These are phyloP conservation scores for Ustilago bromivora DNA, from an alignment of 1,284 basidiomycete genomes.

Conservation along the genomic window DNA sequence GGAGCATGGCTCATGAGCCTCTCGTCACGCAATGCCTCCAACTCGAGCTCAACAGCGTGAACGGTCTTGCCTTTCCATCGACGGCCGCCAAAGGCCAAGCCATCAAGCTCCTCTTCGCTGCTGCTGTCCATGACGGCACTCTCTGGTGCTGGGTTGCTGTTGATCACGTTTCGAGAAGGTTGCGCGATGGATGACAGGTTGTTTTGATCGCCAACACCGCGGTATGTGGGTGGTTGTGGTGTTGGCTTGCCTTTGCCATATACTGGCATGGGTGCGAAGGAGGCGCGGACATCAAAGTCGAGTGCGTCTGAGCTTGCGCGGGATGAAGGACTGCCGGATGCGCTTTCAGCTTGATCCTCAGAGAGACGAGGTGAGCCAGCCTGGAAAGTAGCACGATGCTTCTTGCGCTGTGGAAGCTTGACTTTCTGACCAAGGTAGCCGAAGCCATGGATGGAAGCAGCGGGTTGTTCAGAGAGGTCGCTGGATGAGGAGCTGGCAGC, in stretches of 20 bases:
- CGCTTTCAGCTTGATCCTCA: constrained; percentile 27
- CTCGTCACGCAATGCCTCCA: constrained; percentile 59
- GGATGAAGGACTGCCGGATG: constrained; percentile 27
- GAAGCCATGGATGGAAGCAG: constrained; percentile 37
- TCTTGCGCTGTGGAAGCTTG: constrained; percentile 39
- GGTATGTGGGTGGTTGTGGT: constrained; percentile 7
- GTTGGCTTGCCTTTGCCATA: constrained; percentile 32
- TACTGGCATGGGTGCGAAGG: constrained; percentile 57
- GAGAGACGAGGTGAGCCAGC: constrained; percentile 50
- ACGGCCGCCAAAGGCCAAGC: constrained; percentile 52
- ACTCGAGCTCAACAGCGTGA: constrained; percentile 63
- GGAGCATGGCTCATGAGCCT: constrained; percentile 63
- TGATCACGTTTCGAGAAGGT: background rate
- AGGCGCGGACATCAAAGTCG: constrained; percentile 58
- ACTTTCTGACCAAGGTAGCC: constrained; percentile 30
- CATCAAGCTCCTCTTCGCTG: constrained; percentile 38
- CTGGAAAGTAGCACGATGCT: constrained; percentile 44
- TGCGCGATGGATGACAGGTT: background rate
- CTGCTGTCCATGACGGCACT: constrained; percentile 12
- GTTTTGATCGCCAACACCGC: constrained; percentile 29
- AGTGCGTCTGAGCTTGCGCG: constrained; percentile 36
- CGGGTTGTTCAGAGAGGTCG: constrained; percentile 13
- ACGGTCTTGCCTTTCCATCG: constrained; percentile 65
- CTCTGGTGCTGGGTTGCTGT: constrained; percentile 1
- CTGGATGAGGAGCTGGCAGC: constrained; percentile 11